Conservation (phyloP, 1,139 yeast genomes). For the Candida freyschussii region DNA sequence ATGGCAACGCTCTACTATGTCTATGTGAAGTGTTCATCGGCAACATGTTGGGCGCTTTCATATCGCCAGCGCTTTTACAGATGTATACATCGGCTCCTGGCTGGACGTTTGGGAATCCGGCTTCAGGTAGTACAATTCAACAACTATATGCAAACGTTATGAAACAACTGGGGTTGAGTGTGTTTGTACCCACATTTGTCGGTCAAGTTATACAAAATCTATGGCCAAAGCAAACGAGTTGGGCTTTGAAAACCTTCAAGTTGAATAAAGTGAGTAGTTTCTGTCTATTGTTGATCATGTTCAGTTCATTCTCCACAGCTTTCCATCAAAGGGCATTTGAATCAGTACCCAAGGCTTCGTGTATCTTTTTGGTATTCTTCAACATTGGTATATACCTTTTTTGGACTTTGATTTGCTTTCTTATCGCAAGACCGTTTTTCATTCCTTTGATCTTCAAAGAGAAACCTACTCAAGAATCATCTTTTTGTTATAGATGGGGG, state of each 20-base stretch:
- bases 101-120: conserved; percentile 84
- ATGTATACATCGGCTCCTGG: conserved; percentile 49
- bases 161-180: conserved; percentile 81
- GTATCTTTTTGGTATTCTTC: conserved; percentile 74
- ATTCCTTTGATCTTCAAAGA: conserved; percentile 39
- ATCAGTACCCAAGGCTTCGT: conserved; percentile 60
- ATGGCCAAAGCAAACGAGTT: conserved; percentile 58
- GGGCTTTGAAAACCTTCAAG: conserved; percentile 54
- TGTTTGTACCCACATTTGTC: conserved; percentile 79
- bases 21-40: conserved; percentile 84
- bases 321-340: conserved; percentile 77
- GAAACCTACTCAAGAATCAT: conserved; percentile 42
- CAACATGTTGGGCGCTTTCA: conserved; percentile 76
- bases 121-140: conserved; percentile 46
- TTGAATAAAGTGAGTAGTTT: conserved; percentile 71
- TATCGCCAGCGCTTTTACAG: conserved; percentile 81
- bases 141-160: conserved; percentile 68
- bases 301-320: conserved; percentile 83
- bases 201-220: conserved; percentile 78
- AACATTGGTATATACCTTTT: conserved; percentile 73
- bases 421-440: conserved; percentile 58
- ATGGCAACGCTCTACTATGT: conserved; percentile 75
- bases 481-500: conserved; percentile 37
- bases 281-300: conserved; percentile 75
- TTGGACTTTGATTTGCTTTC: conserved; percentile 59